A percentile compares a stretch with the other conserved stretches of the same genome.
These are phyloP conservation scores for Pseudomicrostroma phylloplanum DNA, from an alignment of 1,284 basidiomycete genomes.

Conservation along the genomic window DNA sequence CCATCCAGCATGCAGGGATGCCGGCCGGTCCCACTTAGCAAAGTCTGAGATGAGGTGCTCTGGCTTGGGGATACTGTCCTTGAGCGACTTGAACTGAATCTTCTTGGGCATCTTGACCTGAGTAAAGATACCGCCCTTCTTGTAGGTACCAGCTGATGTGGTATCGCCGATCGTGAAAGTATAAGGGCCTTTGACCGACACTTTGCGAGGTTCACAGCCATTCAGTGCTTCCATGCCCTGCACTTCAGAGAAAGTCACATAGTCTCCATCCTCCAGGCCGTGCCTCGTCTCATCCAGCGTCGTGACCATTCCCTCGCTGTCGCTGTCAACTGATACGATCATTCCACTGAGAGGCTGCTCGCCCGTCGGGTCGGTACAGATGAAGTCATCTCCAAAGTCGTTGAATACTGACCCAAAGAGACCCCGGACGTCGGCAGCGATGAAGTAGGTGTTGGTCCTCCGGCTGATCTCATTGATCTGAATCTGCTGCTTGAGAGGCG, in stretches of 20 bases:
- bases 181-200: conserved; percentile 72
- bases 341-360: conserved; percentile 90
- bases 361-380: conserved; percentile 89
- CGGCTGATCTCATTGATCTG: conserved; percentile 79
- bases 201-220: conserved; percentile 79
- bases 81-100: conserved; percentile 73
- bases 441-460: conserved; percentile 66
- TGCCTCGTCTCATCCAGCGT: conserved; percentile 96
- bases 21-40: conserved; percentile 90
- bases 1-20: conserved; percentile 86
- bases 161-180: conserved; percentile 51
- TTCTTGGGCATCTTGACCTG: conserved; percentile 99
- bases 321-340: conserved; percentile 65
- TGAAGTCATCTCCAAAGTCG: conserved; percentile 91
- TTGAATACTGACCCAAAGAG: conserved; percentile 94
- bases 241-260: conserved; percentile 93
- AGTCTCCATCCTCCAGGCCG: conserved; percentile 95
- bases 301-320: conserved; percentile 82
- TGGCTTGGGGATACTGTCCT: conserved; percentile 74
- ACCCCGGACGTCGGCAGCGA: conserved; percentile 83
- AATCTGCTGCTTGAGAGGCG: conserved; percentile 71
- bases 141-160: conserved; percentile 62
- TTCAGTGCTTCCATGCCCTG: conserved; percentile 92
- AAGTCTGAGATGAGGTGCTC: conserved; percentile 95
- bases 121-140: conserved; percentile 86